Conservation (phyloP, 495 filamentous ascomycete species). For the Neurospora tetraspora region DNA sequence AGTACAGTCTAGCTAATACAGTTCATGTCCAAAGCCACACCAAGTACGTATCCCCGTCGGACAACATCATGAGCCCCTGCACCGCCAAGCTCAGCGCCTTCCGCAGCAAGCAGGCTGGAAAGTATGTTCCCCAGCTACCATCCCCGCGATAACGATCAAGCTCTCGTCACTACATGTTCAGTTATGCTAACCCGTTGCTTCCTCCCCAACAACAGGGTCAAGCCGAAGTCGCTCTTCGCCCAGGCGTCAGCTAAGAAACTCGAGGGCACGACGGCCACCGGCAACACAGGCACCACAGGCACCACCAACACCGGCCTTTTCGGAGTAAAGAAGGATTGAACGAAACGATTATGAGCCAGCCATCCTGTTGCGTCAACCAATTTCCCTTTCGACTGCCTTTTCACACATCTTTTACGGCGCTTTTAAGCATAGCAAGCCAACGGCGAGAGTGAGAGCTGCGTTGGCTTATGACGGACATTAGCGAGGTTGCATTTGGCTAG, state of each 20-base stretch:
- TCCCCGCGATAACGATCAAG: background rate
- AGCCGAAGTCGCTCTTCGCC: conserved; percentile 56
- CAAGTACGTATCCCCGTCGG: conserved; percentile 81
- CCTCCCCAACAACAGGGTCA: conserved; percentile 29
- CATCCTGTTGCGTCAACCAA: background rate
- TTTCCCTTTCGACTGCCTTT: background rate
- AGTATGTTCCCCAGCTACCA: conserved; percentile 35
- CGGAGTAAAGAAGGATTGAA: background rate
- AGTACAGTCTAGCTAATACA: background rate
- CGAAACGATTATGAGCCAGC: background rate
- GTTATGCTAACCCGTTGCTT: conserved; percentile 3
- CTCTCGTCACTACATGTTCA: background rate
- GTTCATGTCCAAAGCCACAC: conserved; percentile 29
- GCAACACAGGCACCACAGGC: background rate
- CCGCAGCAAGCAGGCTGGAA: conserved; percentile 69
- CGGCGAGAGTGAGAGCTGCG: background rate
- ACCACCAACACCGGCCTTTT: background rate
- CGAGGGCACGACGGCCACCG: conserved; percentile 24
- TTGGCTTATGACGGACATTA: background rate
- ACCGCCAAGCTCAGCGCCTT: conserved; percentile 81
- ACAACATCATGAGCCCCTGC: conserved; percentile 86
- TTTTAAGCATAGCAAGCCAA: background rate
- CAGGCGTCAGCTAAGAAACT: conserved; percentile 49
- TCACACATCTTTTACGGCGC: background rate
- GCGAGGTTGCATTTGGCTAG: background rate